phyloP scores from a whole-genome alignment of 2,329 filamentous ascomycete genomes.

The Fusarium chaquense region DNA sequence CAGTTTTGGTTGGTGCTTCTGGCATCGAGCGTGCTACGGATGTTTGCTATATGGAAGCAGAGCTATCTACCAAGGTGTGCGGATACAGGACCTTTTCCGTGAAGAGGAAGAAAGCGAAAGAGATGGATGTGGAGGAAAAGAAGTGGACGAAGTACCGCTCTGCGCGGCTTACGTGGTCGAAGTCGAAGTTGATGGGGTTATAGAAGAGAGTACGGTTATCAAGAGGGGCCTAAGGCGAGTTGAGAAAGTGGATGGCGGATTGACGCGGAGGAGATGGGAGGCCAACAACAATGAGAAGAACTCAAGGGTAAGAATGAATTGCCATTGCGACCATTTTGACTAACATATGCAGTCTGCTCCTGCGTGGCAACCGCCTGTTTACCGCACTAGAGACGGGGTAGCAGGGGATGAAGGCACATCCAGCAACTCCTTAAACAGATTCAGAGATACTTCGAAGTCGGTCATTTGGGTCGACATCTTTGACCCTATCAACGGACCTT shows the following conservation, averaged over 20 bases:
- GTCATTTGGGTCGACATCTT: constrained; percentile 63
- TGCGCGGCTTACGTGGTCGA: constrained; percentile 62
- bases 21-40: constrained; percentile 68
- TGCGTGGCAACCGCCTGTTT: constrained; percentile 2
- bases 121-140: constrained; percentile 46
- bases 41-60: constrained; percentile 65
- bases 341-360: constrained; percentile 23
- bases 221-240: constrained; percentile 59
- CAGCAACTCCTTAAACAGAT: constrained; percentile 23
- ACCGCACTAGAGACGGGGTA: constrained; percentile 12
- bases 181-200: constrained; percentile 53
- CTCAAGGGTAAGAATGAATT: constrained; percentile 6
- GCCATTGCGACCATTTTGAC: background rate
- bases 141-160: constrained; percentile 62
- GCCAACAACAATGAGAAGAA: constrained; percentile 40
- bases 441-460: constrained; percentile 46
- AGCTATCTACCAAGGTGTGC: constrained; percentile 53
- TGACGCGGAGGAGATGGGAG: constrained; percentile 60
- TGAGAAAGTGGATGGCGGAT: constrained; percentile 59
- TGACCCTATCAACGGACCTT: constrained; percentile 60
- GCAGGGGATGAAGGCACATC: constrained; percentile 13
- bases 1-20: constrained; percentile 71
- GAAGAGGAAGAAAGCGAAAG: constrained; percentile 3
- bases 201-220: constrained; percentile 52
- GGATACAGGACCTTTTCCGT: constrained; percentile 52